A percentile compares a stretch with the other conserved stretches of the same genome.
phyloP scores from a whole-genome alignment of 371 early-diverging fungal species.

The Vittaforma corneae region DNA sequence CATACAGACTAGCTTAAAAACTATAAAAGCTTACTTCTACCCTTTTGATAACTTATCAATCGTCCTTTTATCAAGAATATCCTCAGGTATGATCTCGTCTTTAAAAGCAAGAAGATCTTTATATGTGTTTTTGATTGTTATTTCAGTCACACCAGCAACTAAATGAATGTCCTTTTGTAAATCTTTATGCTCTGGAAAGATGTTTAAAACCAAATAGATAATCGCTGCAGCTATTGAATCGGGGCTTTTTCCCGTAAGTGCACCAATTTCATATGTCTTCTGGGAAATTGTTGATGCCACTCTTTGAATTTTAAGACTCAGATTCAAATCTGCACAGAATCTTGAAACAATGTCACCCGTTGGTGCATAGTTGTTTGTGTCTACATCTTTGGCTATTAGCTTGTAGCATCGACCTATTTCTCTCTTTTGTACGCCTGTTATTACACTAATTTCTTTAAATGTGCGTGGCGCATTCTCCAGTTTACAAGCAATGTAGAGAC shows the following conservation, averaged over 20 bases:
- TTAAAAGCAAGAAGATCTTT: constrained; percentile 57
- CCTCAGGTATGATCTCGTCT: constrained; percentile 55
- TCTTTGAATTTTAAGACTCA: constrained; percentile 56
- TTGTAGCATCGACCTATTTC: constrained; percentile 59
- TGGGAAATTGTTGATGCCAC: constrained; percentile 50
- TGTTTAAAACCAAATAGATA: constrained; percentile 57
- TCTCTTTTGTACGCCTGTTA: constrained; percentile 69
- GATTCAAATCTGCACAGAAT: constrained; percentile 59
- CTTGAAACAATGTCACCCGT: constrained; percentile 61
- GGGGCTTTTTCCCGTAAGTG: constrained; percentile 58
- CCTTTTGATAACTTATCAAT: constrained; percentile 2
- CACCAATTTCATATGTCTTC: constrained; percentile 48
- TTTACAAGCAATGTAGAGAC: constrained; percentile 87
- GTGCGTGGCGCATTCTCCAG: constrained; percentile 79
- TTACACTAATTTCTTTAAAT: constrained; percentile 83
- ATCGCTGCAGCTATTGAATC: constrained; percentile 60
- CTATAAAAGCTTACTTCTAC: no score
- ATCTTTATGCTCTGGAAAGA: constrained; percentile 53
- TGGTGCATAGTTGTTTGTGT: constrained; percentile 50
- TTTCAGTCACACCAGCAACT: constrained; percentile 59
- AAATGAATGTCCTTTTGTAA: constrained; percentile 56
- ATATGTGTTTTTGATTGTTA: constrained; percentile 60
- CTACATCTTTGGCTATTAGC: constrained; percentile 56
- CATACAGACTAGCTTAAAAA: no score
- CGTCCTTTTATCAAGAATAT: constrained; percentile 33